Evolutionary conservation across 805 yeast genomes (phyloP), one percentile per base, ranked within the genome.

Genomic region (Pichia pseudocactophila): DNA sequence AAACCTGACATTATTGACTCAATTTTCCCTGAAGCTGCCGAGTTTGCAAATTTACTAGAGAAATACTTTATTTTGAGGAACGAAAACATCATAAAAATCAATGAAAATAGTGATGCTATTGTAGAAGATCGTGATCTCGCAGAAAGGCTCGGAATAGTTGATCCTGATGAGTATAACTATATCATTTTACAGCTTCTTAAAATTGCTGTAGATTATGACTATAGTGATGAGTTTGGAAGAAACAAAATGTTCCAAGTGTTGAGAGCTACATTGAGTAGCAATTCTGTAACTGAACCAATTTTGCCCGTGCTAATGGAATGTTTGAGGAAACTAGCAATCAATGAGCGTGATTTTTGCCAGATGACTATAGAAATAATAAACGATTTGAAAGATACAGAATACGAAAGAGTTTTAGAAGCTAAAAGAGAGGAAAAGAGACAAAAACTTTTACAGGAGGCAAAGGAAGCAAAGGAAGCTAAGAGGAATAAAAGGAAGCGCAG

Each of bases 161-260:
- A 79, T 42, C 64, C 73, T 5, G 68, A 65, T 18, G 87, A 82
- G 43, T 56, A 77, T 25, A 89, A 83, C 48, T 88, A 79, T 55
- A 75, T 88, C 37, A 70, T 88, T 34, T 77, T 78, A 44, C 96
- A 92, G 59, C 59, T 90, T 17, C 57, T 90, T 31, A 60, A 66
- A 9, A 73, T 86, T 22, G 80, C 89, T 0, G 72, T 73, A 25
- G 74, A 75, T 31, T 82, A 82, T 55, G 97, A 92, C 58, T 87
- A 77, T 54, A 81, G 87, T 52, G 97, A 92, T 64, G 96, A 89
- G 59, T 74, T 83, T 37, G 96, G 97, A 17, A 74, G 96, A 55
- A 73, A 95, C 58, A 77, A 78, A 36, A 77, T 87, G 76, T 63
- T 83, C 32, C 71, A 68, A 26, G 69, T 76, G 2, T 61, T 80